Percentiles rank a stretch among this genome's conserved stretches.
These are phyloP conservation scores for Hortaea sp. DNA, from an alignment of 2,329 filamentous ascomycete species.

Conservation along the genomic window DNA sequence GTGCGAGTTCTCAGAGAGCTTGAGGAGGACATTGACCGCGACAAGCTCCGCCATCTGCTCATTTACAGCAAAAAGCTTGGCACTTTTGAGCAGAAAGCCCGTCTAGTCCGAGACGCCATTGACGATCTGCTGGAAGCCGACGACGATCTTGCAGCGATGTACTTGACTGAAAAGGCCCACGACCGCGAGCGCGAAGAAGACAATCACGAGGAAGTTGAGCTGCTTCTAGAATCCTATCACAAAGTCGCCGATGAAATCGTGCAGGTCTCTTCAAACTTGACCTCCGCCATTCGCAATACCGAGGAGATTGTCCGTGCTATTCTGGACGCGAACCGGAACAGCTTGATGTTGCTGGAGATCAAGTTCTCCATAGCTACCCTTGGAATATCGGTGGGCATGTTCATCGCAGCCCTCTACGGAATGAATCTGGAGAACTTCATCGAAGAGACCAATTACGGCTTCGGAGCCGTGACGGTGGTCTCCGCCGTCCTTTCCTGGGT, in stretches of 20 bases:
- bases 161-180: conserved; percentile 76
- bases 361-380: conserved; percentile 94
- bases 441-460: conserved; percentile 84
- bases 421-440: conserved; percentile 99
- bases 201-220: conserved; percentile 93
- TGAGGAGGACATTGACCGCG: conserved; percentile 91
- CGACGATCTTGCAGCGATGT: conserved; percentile 91
- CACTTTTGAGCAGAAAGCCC: conserved; percentile 95
- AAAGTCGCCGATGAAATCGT: conserved; percentile 98
- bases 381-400: conserved; percentile 87
- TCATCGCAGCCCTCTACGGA: conserved; percentile 96
- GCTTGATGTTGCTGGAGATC: conserved; percentile 91
- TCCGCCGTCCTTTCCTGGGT: conserved; percentile 64
- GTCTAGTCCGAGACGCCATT: conserved; percentile 85
- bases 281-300: conserved; percentile 91
- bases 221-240: conserved; percentile 93
- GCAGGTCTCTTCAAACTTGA: conserved; percentile 83
- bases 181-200: conserved; percentile 65
- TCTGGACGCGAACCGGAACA: conserved; percentile 93
- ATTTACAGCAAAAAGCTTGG: conserved; percentile 92
- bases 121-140: conserved; percentile 93
- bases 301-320: conserved; percentile 98
- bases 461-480: conserved; percentile 60
- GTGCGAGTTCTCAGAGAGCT: conserved; percentile 79
- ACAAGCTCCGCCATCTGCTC: conserved; percentile 81